Percentiles rank a stretch among this genome's conserved stretches.
phyloP scores from a whole-genome alignment of 257 asterid genomes.

The Nicotiana obtusifolia region DNA sequence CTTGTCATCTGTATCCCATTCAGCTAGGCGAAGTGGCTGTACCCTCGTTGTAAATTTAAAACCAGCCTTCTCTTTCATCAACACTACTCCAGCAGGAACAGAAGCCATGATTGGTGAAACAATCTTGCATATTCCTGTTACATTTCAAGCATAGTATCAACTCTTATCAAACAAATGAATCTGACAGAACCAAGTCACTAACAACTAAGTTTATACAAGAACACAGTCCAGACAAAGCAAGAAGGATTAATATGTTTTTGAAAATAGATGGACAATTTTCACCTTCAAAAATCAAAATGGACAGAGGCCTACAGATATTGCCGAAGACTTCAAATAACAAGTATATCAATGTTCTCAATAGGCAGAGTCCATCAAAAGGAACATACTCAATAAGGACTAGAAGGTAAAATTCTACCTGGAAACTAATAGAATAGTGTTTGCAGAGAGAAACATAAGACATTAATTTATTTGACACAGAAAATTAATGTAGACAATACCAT shows the following conservation, averaged over 20 bases:
- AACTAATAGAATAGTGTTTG: background rate
- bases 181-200: background rate
- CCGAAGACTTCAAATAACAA: background rate
- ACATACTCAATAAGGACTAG: background rate
- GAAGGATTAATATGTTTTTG: background rate
- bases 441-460: background rate
- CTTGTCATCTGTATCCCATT: slow-evolving; percentile 85
- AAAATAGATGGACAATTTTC: background rate
- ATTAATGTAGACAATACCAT: slow-evolving; percentile 39
- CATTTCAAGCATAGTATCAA: background rate
- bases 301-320: background rate
- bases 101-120: slow-evolving; percentile 82
- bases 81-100: slow-evolving; percentile 97
- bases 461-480: background rate
- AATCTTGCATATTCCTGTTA: slow-evolving; percentile 87
- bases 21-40: slow-evolving; percentile 96
- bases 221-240: slow-evolving; percentile 1
- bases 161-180: background rate
- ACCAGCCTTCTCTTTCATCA: slow-evolving; percentile 83
- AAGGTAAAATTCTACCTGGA: background rate
- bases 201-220: background rate
- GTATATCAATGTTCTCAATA: background rate
- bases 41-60: slow-evolving; percentile 95
- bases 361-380: background rate
- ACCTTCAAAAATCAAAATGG: background rate